Percentiles rank a stretch among this genome's conserved stretches.
Conservation (phyloP, 768 basidiomycete genomes). For the Panaeolus papilionaceus region DNA sequence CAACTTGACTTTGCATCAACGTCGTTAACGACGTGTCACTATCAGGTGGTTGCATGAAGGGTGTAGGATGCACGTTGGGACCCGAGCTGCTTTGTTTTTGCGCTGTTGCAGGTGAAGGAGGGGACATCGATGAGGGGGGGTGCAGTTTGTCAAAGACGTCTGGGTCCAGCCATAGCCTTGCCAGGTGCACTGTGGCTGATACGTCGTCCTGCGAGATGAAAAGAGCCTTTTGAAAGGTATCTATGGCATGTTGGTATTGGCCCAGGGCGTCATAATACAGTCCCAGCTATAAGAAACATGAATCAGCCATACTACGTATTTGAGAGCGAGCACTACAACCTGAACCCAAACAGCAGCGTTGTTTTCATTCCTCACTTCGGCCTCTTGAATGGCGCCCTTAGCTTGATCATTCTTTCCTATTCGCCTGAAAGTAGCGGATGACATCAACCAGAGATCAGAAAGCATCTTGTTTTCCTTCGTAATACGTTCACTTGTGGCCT, state of each 20-base stretch:
- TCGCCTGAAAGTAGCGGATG: slow-evolving; percentile 91
- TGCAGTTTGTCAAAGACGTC: slow-evolving; percentile 28
- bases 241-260: slow-evolving; percentile 65
- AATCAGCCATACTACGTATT: neutral
- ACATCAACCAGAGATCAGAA: slow-evolving; percentile 92
- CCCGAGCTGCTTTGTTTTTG: slow-evolving; percentile 1
- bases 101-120: slow-evolving; percentile 15
- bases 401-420: slow-evolving; percentile 91
- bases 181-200: slow-evolving; percentile 78
- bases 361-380: slow-evolving; percentile 85
- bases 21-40: slow-evolving; percentile 15
- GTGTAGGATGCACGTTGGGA: slow-evolving; percentile 4
- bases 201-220: slow-evolving; percentile 84
- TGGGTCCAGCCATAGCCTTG: slow-evolving; percentile 70
- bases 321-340: slow-evolving; percentile 49
- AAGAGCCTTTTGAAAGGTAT: slow-evolving; percentile 88
- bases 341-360: slow-evolving; percentile 96
- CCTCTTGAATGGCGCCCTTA: slow-evolving; percentile 91
- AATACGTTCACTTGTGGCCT: slow-evolving; percentile 45
- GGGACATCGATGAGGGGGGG: slow-evolving; percentile 6
- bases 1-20: slow-evolving; percentile 50
- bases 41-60: slow-evolving; percentile 22
- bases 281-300: slow-evolving; percentile 58
- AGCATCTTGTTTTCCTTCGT: slow-evolving; percentile 72
- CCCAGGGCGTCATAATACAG: slow-evolving; percentile 71